Base-by-base conservation (phyloP, 2,329 filamentous ascomycete genomes). In the Ceratocystis destructans region DNA sequence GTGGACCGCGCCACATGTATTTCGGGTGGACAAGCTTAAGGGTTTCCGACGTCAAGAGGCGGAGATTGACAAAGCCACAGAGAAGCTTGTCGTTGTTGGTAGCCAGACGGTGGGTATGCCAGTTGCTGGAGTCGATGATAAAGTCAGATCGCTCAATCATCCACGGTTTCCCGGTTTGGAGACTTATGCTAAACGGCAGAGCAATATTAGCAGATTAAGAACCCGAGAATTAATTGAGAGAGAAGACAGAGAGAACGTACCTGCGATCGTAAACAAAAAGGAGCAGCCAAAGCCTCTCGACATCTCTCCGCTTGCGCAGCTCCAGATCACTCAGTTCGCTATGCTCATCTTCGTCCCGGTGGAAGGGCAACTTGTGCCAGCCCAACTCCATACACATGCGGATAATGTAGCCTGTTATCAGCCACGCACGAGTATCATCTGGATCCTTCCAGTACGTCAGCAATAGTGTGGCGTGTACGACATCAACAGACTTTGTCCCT, bases 391-490 rank as follows among this genome's bases (percentile, higher is more conserved):
- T 75, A 62, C 74, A 73, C 70, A 77, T 75, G 6, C 76, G 71
- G 48, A 78, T 77, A 0, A 73, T 75, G 66, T 77, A 76, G 2
- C 76, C 76, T 7, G 77, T 69, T 1, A 74, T 71, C 20, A 75
- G 71, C 75, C 76, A 78, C 3, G 74, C 74, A 12, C 76, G 71
- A 10, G 73, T 75, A 66, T 78, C 76, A 6, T 75, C 73, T 2
- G 75, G 74, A 50, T 77, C 75, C 69, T 78, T 78, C 75, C 76
- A 78, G 68, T 77, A 77, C 1, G 76, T 77, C 5, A 75, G 66
- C 7, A 76, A 69, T n/a, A 76, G 69, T 7, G 77, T 74, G 0
- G 73, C 76, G 66, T 78, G 76, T 1, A 75, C 74, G 5, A 73
- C 73, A 63, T 78, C 76, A 1, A 72, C 70, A 0, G 76, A 78